phyloP scores from a whole-genome alignment of 768 basidiomycete species.

The Daedalea quercina region DNA sequence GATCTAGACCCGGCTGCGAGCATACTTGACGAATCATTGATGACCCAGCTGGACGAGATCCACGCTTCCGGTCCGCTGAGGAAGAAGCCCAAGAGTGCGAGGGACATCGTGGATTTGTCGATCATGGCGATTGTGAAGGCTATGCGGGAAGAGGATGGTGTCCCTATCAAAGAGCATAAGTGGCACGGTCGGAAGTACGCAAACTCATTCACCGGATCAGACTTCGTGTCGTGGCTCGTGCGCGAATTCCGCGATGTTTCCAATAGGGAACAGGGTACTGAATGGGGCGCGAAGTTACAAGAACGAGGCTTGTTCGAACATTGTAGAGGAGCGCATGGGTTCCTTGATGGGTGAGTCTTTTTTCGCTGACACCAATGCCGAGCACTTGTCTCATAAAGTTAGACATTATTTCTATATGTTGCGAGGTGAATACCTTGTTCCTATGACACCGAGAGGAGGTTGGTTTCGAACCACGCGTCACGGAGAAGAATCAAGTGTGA shows the following conservation, averaged over 20 bases:
- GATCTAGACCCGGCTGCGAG: slow-evolving; percentile 78
- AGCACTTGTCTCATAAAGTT: slow-evolving; percentile 2
- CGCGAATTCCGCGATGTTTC: slow-evolving; percentile 87
- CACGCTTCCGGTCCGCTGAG: slow-evolving; percentile 66
- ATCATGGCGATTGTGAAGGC: slow-evolving; percentile 64
- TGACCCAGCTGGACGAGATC: slow-evolving; percentile 76
- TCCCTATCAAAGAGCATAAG: slow-evolving; percentile 76
- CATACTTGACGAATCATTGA: slow-evolving; percentile 70
- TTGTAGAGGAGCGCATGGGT: slow-evolving; percentile 69
- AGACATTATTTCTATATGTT: slow-evolving; percentile 90
- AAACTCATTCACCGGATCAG: slow-evolving; percentile 84
- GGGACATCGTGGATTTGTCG: slow-evolving; percentile 62
- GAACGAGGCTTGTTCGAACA: slow-evolving; percentile 87
- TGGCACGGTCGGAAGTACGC: slow-evolving; percentile 75
- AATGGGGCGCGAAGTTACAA: slow-evolving; percentile 70
- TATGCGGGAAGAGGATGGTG: slow-evolving; percentile 81
- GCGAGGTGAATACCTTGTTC: slow-evolving; percentile 67
- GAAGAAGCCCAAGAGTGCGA: slow-evolving; percentile 78
- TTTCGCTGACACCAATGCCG: not conserved
- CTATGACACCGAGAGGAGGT: slow-evolving; percentile 53
- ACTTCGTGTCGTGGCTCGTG: slow-evolving; percentile 89
- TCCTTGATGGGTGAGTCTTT: slow-evolving; percentile 72
- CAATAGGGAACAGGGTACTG: slow-evolving; percentile 70
- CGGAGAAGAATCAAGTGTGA: slow-evolving; percentile 28
- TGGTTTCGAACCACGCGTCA: slow-evolving; percentile 60